Evolutionary conservation across 2,329 filamentous ascomycete species (phyloP).

Genomic region (Mollisiaceae sp.): DNA sequence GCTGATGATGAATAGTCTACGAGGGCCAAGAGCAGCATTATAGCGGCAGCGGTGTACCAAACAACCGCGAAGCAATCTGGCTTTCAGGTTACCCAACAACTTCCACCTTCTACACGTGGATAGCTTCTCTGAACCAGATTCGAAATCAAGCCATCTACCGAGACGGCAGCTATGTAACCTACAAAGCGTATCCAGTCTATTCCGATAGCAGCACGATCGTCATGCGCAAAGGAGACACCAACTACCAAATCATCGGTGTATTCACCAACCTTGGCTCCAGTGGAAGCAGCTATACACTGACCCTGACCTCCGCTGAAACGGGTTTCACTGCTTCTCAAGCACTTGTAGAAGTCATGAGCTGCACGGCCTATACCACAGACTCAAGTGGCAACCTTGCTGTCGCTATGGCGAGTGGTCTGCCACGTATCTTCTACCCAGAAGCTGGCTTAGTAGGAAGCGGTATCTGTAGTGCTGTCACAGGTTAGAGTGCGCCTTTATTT

Average conservation of each 20-base stretch:
- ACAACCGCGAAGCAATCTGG: slow-evolving; percentile 54
- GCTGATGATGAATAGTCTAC: slow-evolving; percentile 45
- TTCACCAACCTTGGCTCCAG: slow-evolving; percentile 49
- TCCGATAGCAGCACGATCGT: slow-evolving; percentile 37
- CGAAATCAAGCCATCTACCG: slow-evolving; percentile 37
- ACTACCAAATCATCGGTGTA: slow-evolving; percentile 40
- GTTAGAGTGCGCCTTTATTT: slow-evolving; percentile 15
- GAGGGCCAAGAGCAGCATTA: slow-evolving; percentile 59
- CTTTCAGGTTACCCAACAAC: slow-evolving; percentile 46
- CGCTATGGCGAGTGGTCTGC: slow-evolving; percentile 49
- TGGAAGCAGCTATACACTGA: slow-evolving; percentile 43
- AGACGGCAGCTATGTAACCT: slow-evolving; percentile 33
- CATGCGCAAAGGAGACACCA: slow-evolving; percentile 37
- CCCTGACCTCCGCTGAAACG: slow-evolving; percentile 45
- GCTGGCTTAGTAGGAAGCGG: slow-evolving; percentile 44
- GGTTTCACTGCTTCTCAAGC: slow-evolving; percentile 45
- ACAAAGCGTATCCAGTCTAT: slow-evolving; percentile 38
- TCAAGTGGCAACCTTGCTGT: slow-evolving; percentile 50
- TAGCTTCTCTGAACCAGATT: slow-evolving; percentile 40
- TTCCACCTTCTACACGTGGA: slow-evolving; percentile 47
- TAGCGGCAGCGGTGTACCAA: slow-evolving; percentile 45
- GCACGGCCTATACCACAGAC: slow-evolving; percentile 49
- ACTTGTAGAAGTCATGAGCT: slow-evolving; percentile 51
- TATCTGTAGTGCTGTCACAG: slow-evolving; percentile 40
- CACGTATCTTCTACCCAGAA: slow-evolving; percentile 49